These are phyloP conservation scores for Byssochlamys sp. DNA, from an alignment of 2,329 filamentous ascomycete genomes.

Conservation along the genomic window DNA sequence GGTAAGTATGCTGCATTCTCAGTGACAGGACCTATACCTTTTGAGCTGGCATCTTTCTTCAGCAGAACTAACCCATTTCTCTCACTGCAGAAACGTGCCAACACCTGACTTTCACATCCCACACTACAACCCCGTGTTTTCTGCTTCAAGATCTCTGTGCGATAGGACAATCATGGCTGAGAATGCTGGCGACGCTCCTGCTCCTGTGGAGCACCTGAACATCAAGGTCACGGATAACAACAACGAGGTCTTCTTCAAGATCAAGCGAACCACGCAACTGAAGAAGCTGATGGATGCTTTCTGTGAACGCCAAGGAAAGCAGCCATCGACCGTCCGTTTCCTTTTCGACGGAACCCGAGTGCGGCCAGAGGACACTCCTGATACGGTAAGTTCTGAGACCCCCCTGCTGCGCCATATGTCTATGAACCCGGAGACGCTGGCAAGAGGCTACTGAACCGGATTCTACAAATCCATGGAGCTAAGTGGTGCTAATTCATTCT, in stretches of 20 bases:
- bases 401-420: constrained; percentile 2
- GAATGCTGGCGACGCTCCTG: constrained; percentile 14
- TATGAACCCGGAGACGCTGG: neutral
- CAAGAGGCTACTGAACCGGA: neutral
- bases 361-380: constrained; percentile 77
- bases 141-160: neutral
- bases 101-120: too few species aligned
- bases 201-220: constrained; percentile 74
- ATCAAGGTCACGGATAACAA: constrained; percentile 99
- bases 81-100: neutral
- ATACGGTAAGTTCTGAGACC: constrained; percentile 60
- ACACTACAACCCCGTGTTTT: too few species aligned
- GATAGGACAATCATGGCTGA: constrained; percentile 41
- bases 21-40: neutral
- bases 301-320: constrained; percentile 91
- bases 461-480: neutral
- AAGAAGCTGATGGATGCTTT: constrained; percentile 98
- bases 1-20: neutral
- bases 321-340: constrained; percentile 73
- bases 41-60: neutral
- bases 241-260: constrained; percentile 99
- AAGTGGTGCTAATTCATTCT: constrained; percentile 1
- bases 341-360: constrained; percentile 93
- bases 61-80: neutral
- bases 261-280: constrained; percentile 89